phyloP scores from a whole-genome alignment of 2,329 filamentous ascomycete genomes.

The Colletotrichum sp. region DNA sequence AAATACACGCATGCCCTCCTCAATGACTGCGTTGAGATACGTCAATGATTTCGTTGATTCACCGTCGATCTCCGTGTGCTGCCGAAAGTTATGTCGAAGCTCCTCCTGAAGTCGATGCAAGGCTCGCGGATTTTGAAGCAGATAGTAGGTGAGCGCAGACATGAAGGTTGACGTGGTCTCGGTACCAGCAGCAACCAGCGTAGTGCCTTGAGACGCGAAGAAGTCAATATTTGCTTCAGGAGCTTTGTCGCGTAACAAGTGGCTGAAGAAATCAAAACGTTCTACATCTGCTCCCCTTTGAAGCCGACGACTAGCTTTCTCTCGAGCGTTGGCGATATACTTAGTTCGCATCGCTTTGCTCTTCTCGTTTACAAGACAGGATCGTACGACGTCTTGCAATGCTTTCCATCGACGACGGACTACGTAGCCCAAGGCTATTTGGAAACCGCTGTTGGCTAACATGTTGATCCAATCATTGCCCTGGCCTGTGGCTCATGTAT shows the following conservation, averaged over 20 bases:
- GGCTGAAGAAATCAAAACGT: constrained; percentile 3
- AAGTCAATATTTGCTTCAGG: not conserved
- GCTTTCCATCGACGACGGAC: not conserved
- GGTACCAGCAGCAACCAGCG: not conserved
- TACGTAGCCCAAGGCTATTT: not conserved
- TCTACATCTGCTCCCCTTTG: not conserved
- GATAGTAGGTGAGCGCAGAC: not conserved
- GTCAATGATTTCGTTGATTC: not conserved
- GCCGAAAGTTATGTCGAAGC: not conserved
- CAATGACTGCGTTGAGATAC: not conserved
- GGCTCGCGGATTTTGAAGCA: not conserved
- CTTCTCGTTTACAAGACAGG: not conserved
- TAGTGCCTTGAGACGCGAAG: not conserved
- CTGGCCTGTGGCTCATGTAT: not conserved
- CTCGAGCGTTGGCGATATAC: not conserved
- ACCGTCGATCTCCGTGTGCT: not conserved
- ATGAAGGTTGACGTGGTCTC: constrained; percentile 4
- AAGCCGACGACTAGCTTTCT: not conserved
- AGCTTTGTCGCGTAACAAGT: not conserved
- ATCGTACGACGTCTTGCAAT: not conserved
- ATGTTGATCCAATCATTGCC: not conserved
- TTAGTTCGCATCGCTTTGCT: not conserved
- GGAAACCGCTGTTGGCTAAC: constrained; percentile 5
- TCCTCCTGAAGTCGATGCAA: not conserved
- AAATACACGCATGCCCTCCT: constrained; percentile 8